Base-by-base conservation (phyloP, 2,329 filamentous ascomycete genomes). In the Exophiala phaeomuriformis region DNA sequence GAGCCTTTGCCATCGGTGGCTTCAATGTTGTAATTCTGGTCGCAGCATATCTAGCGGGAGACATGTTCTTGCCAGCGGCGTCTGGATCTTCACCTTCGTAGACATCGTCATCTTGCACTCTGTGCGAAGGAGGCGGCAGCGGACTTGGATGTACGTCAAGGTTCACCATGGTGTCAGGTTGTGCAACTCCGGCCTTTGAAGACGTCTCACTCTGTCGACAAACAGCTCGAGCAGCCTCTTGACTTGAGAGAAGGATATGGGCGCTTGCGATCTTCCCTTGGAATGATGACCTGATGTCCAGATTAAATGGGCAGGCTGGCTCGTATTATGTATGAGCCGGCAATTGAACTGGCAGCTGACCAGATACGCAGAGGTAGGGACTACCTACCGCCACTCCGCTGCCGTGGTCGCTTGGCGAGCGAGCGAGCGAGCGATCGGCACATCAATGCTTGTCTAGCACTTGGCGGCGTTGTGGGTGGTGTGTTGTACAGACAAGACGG, bases 21-120 rank as follows among this genome's bases (percentile, higher is more conserved):
- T 76, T 75, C 45, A 82, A 68, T 0, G 78, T 75, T 0, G 76
- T 68, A 12, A 82, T 51, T 12, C 80, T 74, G 4, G 79, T 81
- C 1, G 71, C 70, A 9, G 79, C 63, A 63, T 83, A 82, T 53
- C 69, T 70, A 10, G 71, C 70, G 1, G 68, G 63, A 31, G 68
- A 63, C 69, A 75, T 73, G 7, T 53, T 53, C n/a, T 54, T 42
- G 43, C 57, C 32, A 27, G 52, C 39, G 19, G 19, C 19, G 19
- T 19, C 19, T n/a, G 39, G 27, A n/a, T 45, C 47, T 28, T 52
- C 46, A 12, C 47, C 35, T 7, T 45, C 47, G 29, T 55, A 37
- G 40, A 8, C 27, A 32, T 39, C 37, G 40, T 58, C 42, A 27
- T 44, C 49, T 46, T 49, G 42, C 12, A 51, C 8, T 7, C 40